phyloP scores from a whole-genome alignment of 306 rosid genomes.

The Cucumis hystrix region DNA sequence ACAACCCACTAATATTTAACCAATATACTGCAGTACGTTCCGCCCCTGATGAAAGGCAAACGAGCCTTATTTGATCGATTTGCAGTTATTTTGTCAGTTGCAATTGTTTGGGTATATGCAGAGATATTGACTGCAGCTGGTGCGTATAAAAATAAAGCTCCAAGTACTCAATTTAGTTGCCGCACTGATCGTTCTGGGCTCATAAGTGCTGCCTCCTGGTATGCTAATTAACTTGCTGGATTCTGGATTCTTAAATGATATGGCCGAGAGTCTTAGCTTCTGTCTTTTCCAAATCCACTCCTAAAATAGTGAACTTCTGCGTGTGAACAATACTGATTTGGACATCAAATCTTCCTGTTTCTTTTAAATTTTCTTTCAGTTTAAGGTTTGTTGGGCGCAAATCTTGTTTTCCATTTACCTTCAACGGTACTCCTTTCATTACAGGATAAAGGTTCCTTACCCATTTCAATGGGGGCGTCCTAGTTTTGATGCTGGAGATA shows the following conservation, averaged over 20 bases:
- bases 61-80: constrained; percentile 28
- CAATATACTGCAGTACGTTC: constrained; percentile 54
- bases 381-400: background rate
- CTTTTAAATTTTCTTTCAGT: background rate
- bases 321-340: background rate
- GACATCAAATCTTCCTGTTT: background rate
- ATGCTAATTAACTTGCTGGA: constrained; percentile 14
- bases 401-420: background rate
- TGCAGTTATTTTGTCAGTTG: constrained; percentile 48
- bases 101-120: constrained; percentile 66
- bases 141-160: constrained; percentile 51
- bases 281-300: background rate
- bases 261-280: background rate
- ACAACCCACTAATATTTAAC: constrained; percentile 1
- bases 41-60: constrained; percentile 28
- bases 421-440: background rate
- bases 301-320: background rate
- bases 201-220: constrained; percentile 67
- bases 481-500: constrained; percentile 56
- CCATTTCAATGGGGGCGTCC: constrained; percentile 94
- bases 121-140: constrained; percentile 78
- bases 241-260: background rate
- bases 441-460: constrained; percentile 84
- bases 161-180: constrained; percentile 59
- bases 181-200: constrained; percentile 96